phyloP scores from a whole-genome alignment of 2,329 filamentous ascomycete species.

The Diaporthe sp. region DNA sequence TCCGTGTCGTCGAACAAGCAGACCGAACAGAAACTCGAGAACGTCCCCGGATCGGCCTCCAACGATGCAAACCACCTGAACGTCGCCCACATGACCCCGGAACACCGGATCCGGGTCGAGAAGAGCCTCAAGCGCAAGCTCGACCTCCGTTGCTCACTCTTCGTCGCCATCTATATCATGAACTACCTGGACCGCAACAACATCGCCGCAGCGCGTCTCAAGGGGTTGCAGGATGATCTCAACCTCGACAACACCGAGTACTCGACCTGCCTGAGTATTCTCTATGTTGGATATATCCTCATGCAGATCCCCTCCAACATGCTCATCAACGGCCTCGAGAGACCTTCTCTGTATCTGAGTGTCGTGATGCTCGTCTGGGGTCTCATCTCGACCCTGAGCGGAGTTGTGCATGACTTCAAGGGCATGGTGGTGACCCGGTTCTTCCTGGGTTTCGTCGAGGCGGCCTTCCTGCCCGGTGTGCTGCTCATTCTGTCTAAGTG shows the following conservation, averaged over 20 bases:
- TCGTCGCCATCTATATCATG: constrained; percentile 81
- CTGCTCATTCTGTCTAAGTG: constrained; percentile 73
- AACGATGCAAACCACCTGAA: constrained; percentile 10
- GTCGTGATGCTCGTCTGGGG: constrained; percentile 69
- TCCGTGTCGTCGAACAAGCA: constrained; percentile 29
- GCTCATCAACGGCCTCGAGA: constrained; percentile 63
- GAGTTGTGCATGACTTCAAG: constrained; percentile 60
- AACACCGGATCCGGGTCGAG: constrained; percentile 68
- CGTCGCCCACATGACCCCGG: constrained; percentile 43
- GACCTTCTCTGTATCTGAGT: constrained; percentile 63
- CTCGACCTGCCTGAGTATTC: constrained; percentile 70
- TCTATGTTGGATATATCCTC: constrained; percentile 74
- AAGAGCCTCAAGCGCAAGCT: constrained; percentile 76
- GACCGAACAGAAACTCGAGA: constrained; percentile 24
- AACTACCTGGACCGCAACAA: constrained; percentile 79
- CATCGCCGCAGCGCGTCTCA: constrained; percentile 73
- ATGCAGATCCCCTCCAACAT: constrained; percentile 72
- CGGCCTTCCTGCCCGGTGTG: constrained; percentile 72
- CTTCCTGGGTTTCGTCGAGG: constrained; percentile 71
- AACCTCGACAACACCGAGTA: constrained; percentile 67
- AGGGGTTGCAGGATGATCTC: constrained; percentile 72
- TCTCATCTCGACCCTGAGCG: constrained; percentile 66
- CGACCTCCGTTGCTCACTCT: constrained; percentile 73
- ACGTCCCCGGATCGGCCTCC: neutral
- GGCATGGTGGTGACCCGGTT: constrained; percentile 68